phyloP scores from a whole-genome alignment of 1,139 yeast genomes.

The Lodderomyces jiufengensis region DNA sequence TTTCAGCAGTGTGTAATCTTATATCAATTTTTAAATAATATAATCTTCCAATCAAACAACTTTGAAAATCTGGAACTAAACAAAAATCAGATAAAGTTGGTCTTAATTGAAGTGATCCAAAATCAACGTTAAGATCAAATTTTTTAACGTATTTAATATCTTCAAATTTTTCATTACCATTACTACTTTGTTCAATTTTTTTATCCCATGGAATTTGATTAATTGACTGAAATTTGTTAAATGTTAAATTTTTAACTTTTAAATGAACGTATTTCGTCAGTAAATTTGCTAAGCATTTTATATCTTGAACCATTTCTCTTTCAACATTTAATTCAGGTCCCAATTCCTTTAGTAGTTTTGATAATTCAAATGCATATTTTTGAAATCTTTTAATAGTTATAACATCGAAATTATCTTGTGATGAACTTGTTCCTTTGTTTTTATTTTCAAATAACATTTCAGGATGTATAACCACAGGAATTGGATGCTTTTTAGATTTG shows the following conservation, averaged over 20 bases:
- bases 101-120: constrained; percentile 12
- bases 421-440: constrained; percentile 14
- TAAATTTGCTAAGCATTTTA: constrained; percentile 34
- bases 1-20: constrained; percentile 27
- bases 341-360: constrained; percentile 23
- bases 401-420: constrained; percentile 31
- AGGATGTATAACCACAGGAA: constrained; percentile 35
- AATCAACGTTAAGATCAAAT: constrained; percentile 13
- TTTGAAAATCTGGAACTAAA: constrained; percentile 39
- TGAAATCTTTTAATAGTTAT: constrained; percentile 31
- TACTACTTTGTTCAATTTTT: constrained; percentile 3
- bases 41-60: constrained; percentile 32
- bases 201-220: constrained; percentile 9
- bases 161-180: constrained; percentile 1
- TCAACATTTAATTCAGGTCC: constrained; percentile 26
- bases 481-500: constrained; percentile 31
- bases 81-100: constrained; percentile 23
- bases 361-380: constrained; percentile 29
- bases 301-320: constrained; percentile 24
- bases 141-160: constrained; percentile 11
- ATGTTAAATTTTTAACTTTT: background rate
- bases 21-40: constrained; percentile 32
- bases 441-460: constrained; percentile 37
- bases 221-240: background rate
- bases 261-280: constrained; percentile 21